These are phyloP conservation scores for Brassica hybrid DNA, from an alignment of 441 rosid species.

Conservation along the genomic window DNA sequence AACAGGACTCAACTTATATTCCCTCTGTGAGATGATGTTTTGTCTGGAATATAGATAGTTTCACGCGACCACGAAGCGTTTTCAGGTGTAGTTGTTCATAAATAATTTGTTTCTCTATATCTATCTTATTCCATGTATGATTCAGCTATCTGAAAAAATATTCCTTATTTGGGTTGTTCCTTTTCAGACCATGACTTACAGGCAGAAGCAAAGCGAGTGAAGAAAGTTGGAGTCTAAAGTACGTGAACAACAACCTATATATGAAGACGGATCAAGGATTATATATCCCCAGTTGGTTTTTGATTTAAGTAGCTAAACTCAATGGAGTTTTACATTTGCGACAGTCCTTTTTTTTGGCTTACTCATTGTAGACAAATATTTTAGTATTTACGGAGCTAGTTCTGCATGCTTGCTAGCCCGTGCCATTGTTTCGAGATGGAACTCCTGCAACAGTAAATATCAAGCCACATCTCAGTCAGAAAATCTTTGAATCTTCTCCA, in stretches of 20 bases:
- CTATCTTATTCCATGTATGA: no score
- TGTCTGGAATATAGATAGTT: no score
- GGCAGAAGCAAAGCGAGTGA: slow-evolving; percentile 49
- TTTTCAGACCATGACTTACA: slow-evolving; percentile 57
- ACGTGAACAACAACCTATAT: slow-evolving; percentile 19
- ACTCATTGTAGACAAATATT: slow-evolving; percentile 20
- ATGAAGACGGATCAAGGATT: slow-evolving; percentile 31
- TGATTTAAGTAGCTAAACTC: neutral
- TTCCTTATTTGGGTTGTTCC: slow-evolving; percentile 8
- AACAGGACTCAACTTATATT: no score
- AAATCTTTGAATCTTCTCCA: neutral
- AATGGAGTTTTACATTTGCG: slow-evolving; percentile 4
- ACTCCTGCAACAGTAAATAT: slow-evolving; percentile 57
- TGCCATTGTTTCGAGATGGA: slow-evolving; percentile 43
- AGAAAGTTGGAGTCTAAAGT: slow-evolving; percentile 21
- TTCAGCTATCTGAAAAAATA: no score
- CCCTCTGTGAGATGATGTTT: no score
- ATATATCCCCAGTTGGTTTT: slow-evolving; percentile 19
- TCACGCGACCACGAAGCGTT: no score
- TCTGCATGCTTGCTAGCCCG: slow-evolving; percentile 14
- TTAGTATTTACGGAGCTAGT: neutral
- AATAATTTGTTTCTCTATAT: no score
- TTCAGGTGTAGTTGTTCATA: no score
- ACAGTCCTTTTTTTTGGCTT: neutral
- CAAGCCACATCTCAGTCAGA: neutral